A percentile compares a stretch with the other conserved stretches of the same genome.
phyloP scores from a whole-genome alignment of 2,329 filamentous ascomycete species.

The Fusarium incarnatum region DNA sequence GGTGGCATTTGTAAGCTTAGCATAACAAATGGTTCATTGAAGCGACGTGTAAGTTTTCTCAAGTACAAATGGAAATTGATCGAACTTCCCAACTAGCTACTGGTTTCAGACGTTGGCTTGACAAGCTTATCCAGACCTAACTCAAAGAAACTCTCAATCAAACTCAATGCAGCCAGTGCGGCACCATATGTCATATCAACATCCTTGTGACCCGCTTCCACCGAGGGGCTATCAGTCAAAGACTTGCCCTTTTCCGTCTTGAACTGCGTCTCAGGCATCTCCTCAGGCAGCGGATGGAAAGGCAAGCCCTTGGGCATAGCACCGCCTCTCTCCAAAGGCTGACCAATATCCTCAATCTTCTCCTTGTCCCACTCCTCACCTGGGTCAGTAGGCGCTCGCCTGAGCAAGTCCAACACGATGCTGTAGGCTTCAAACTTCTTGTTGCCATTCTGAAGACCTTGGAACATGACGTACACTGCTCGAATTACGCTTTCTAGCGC shows the following conservation, averaged over 20 bases:
- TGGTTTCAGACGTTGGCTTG: too few species aligned
- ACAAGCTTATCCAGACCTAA: too few species aligned
- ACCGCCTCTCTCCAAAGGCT: not conserved
- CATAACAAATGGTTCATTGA: too few species aligned
- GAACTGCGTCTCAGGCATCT: not conserved
- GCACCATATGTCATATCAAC: not conserved
- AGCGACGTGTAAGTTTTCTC: too few species aligned
- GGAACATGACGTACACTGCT: constrained; percentile 27
- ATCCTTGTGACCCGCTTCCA: not conserved
- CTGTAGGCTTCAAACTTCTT: not conserved
- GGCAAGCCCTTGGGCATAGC: not conserved
- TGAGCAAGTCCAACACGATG: not conserved
- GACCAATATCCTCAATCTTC: not conserved
- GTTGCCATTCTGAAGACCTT: constrained; percentile 5
- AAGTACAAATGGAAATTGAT: too few species aligned
- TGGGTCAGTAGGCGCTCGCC: not conserved
- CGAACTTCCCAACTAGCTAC: too few species aligned
- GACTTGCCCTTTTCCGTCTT: fast-evolving
- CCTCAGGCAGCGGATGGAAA: not conserved
- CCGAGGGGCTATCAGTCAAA: not conserved
- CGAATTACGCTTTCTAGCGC: constrained; percentile 39
- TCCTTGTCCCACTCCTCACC: not conserved
- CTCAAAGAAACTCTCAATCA: too few species aligned
- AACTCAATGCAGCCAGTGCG: not conserved
- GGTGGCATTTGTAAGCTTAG: too few species aligned